phyloP scores from a whole-genome alignment of 768 basidiomycete species.

The Hypholoma fasciculare region DNA sequence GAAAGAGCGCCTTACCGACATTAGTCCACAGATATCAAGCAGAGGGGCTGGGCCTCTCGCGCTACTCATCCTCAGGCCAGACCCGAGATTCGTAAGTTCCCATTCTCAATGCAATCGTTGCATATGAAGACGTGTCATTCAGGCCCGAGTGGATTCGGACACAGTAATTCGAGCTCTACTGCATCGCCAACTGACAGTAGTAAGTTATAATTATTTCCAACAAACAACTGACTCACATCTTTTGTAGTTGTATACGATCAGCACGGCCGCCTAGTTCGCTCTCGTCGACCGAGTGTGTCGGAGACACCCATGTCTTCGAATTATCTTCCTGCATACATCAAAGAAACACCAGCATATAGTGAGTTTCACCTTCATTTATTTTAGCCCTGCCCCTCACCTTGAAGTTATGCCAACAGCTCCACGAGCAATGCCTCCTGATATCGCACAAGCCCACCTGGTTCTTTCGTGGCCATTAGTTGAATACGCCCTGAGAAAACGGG shows the following conservation, averaged over 20 bases:
- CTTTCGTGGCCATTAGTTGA: constrained; percentile 48
- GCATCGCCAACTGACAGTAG: constrained; percentile 20
- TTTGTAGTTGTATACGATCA: neutral
- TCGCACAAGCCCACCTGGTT: constrained; percentile 4
- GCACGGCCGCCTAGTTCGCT: neutral
- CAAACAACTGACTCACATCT: neutral
- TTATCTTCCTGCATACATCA: constrained; percentile 30
- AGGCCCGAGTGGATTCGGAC: constrained; percentile 18
- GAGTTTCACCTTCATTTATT: neutral
- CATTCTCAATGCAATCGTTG: neutral
- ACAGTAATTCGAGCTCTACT: constrained; percentile 19
- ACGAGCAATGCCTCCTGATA: neutral
- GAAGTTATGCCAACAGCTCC: neutral
- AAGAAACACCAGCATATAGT: constrained; percentile 4
- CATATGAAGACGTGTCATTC: neutral
- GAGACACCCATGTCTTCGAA: neutral
- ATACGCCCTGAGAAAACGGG: constrained; percentile 27
- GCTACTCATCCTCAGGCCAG: neutral
- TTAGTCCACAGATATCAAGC: neutral
- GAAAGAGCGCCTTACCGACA: neutral
- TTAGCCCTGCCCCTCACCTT: neutral
- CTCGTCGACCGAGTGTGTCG: neutral
- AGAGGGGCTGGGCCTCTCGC: neutral
- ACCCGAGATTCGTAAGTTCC: constrained; percentile 3
- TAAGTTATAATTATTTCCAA: constrained; percentile 2